Evolutionary conservation across 768 basidiomycete genomes (phyloP), one percentile per base, ranked within the genome.

Genomic region (Calvatia gigantea): DNA sequence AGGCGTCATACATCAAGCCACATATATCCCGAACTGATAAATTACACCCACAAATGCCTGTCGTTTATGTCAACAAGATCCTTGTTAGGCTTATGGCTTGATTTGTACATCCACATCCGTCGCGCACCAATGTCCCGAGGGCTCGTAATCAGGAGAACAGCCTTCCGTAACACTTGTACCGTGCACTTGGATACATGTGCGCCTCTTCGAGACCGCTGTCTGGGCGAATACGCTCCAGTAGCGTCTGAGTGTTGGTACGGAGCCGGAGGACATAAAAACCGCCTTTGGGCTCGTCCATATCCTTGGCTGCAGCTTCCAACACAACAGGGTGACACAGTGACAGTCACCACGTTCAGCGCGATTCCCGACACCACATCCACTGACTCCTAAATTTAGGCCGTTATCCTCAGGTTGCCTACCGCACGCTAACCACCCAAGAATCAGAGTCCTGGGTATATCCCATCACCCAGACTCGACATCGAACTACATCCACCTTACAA

Each of bases 311-410:
- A 35, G 28, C 39, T 29, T 8, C 25, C 15, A 12, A 21, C 33
- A 38, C 25, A 19, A 19, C 41, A 17, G 31, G 25, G 54, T 55
- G 54, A 47, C 54, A 47, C 44, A 15, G 54, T 55, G 54, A 55
- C 54, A 47, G 54, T 55, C 44, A 55, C 54, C 37, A 29, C 5
- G 28, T 28, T 27, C 44, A 47, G 25, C 46, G 21, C 35, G 21
- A 37, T 35, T 55, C 54, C 44, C 15, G 12, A 46, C 35, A 11
- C n/a, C 29, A n/a, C 44, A 17, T 28, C 17, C 19, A 38, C n/a
- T 19, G 5, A 7, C 11, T 12, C 37, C 37, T 12, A 37, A 55
- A 47, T n/a, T 38, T 19, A 31, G 45, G 54, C 54, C 54, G 25
- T 29, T 41, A 55, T 21, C 35, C 14, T 47, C 35, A 28, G 4